Percentiles rank a stretch among this genome's conserved stretches.
Evolutionary conservation across 202 grass and related monocot species (phyloP).

Genomic region (Digitaria exilis): DNA sequence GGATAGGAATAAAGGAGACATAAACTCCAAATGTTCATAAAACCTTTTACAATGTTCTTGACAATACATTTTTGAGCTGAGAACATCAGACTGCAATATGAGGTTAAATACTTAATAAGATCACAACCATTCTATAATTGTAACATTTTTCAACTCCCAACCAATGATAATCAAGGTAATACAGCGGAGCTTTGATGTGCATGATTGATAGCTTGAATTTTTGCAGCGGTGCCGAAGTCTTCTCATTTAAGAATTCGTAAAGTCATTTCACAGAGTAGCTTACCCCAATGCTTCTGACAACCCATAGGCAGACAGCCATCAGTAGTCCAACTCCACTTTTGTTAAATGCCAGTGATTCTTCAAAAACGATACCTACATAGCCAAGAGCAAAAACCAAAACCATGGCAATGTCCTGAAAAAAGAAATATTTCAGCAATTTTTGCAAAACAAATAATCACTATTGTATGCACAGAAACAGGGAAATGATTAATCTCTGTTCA

Average conservation of each 20-base stretch:
- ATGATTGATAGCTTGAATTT: conserved; percentile 11
- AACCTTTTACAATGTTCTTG: background rate
- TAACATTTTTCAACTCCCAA: background rate
- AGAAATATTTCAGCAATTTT: conserved; percentile 33
- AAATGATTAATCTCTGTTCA: background rate
- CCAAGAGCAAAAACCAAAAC: conserved; percentile 88
- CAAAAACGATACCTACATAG: conserved; percentile 94
- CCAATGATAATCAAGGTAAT: conserved; percentile 3
- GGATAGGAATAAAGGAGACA: background rate
- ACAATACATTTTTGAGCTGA: background rate
- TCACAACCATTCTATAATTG: background rate
- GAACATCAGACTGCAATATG: background rate
- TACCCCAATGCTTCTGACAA: conserved; percentile 97
- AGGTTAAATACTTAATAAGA: background rate
- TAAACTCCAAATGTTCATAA: background rate
- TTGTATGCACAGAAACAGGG: background rate
- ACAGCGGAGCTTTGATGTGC: background rate
- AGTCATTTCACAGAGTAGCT: conserved; percentile 26
- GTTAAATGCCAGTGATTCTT: conserved; percentile 96
- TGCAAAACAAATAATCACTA: background rate
- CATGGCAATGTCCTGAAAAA: conserved; percentile 89
- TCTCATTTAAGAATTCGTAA: background rate
- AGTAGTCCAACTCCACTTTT: conserved; percentile 94
- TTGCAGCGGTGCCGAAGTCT: background rate
- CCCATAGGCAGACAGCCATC: conserved; percentile 95